Evolutionary conservation across 257 asterid genomes (phyloP), one percentile per base, ranked within the genome.

Genomic region (Jacaranda mimosifolia): DNA sequence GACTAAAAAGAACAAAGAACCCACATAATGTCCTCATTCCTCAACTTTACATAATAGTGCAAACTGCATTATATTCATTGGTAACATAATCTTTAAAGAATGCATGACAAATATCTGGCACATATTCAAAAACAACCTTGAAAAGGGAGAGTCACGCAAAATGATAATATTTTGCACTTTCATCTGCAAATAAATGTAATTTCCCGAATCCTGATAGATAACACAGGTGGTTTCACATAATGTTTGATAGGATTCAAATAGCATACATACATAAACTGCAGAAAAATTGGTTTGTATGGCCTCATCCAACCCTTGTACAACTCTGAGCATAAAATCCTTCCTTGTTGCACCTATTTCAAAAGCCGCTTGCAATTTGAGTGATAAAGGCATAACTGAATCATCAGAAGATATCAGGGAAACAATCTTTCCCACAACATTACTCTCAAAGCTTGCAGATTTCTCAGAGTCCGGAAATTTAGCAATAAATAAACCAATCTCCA

Each of bases 361-460:
- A 84, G 90, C 86, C 72, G 96, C 96, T 80, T 88, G 88, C 80
- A 96, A 75, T 83, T 86, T 93, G 87, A 90, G 86, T 7, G 94
- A 74, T 52, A 60, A 80, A 62, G 92, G 90, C 90, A 88, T 70
- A 71, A 77, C 66, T 59, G 81, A 82, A 80, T 88, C 88, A 84
- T 83, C 85, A 74, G 91, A 89, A 82, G 90, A 81, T 72, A 91
- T 64, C 82, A 89, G 79, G 66, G 87, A 88, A 76, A 85, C 86
- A 63, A 88, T 79, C 82, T 83, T 91, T 72, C 84, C 91, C 64
- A 91, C 89, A 73, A 93, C 97, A 78, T 75, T 83, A 82, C 74
- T 81, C 87, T 89, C 91, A 82, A 89, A 96, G 85, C 81, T 86
- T 32, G 77, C 75, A 64, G 87, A 83, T 79, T 85, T 89, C 77